Percentiles rank a stretch among this genome's conserved stretches.
Evolutionary conservation across 139 green algal genomes (phyloP).

Genomic region (Spirogloea muscicola): DNA sequence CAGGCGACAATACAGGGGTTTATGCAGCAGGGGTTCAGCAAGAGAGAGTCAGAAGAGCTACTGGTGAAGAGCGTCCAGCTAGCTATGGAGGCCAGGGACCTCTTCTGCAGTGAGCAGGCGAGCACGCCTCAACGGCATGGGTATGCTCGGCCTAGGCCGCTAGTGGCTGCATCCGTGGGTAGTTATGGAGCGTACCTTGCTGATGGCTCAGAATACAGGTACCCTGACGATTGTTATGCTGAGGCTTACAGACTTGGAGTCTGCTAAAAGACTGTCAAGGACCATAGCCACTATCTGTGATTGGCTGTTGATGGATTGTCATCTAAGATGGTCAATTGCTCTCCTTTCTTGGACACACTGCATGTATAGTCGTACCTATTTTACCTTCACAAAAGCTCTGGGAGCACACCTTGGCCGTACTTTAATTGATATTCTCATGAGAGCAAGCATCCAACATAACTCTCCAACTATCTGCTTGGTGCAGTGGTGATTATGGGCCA

Average conservation of each 20-base stretch:
- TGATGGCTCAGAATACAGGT: conserved; percentile 44
- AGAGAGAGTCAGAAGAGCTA: conserved; percentile 22
- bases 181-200: conserved; percentile 43
- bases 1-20: conserved; percentile 46
- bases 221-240: neutral
- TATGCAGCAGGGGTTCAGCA: neutral
- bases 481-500: conserved; percentile 36
- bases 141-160: neutral
- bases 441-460: neutral
- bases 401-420: no score
- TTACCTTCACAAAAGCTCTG: no score
- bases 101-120: conserved; percentile 25
- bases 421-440: no score
- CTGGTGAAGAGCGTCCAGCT: conserved; percentile 30
- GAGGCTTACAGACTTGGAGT: neutral
- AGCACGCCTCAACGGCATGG: conserved; percentile 1
- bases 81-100: conserved; percentile 27
- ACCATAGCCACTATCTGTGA: neutral
- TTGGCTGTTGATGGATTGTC: neutral
- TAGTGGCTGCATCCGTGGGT: conserved; percentile 46
- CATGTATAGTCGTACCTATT: no score
- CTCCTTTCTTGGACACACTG: neutral
- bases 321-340: neutral
- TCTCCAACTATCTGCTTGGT: no score
- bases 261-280: neutral